Evolutionary conservation across 176 grass and related monocot species (phyloP), one percentile per base, ranked within the genome.

Genomic region (Bromus sterilis): DNA sequence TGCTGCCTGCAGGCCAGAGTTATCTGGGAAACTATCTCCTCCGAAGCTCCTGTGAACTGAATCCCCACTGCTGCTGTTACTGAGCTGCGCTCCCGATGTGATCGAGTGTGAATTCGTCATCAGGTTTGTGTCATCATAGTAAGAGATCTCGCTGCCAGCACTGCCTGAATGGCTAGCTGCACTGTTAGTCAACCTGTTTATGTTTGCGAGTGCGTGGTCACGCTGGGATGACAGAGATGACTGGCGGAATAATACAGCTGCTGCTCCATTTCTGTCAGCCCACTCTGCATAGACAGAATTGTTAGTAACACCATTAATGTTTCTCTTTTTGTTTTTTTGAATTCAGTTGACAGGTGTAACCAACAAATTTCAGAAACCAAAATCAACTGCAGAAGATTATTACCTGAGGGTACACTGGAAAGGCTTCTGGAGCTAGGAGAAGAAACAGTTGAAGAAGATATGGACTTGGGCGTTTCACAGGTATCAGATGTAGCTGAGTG

Each of bases 381-480:
- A 23, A 36, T 3, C 28, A 37, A 4, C 37, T 75, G 15, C 63
- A 65, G 18, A 37, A 29, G 25, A 84, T 51, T 80, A 57, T 87
- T 84, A 91, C 94, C 94, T 87, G 94, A 91, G 35, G 39, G 35
- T 59, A 34, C 44, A 80, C 63, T 75, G 7, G 89, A 87, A 80
- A 86, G 15, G 76, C 84, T 91, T 80, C 80, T 86, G 33, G 43
- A 83, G 63, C 73, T 91, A 25, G 83, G 79, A 87, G 91, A 93
- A 78, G 84, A 82, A 51, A 82, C 42, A 49, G 84, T 89, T 78
- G 88, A 82, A 93, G 70, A 48, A 53, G 72, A 78, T 72, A 83
- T 80, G 25, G 80, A 78, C 70, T 20, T 32, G 44, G 63, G 76
- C 74, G 44, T 78, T 63, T 85, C 74, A 16, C 25, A 14, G 1